Base-by-base conservation (phyloP, 1,284 basidiomycete genomes). In the Termitomyces sp. region DNA sequence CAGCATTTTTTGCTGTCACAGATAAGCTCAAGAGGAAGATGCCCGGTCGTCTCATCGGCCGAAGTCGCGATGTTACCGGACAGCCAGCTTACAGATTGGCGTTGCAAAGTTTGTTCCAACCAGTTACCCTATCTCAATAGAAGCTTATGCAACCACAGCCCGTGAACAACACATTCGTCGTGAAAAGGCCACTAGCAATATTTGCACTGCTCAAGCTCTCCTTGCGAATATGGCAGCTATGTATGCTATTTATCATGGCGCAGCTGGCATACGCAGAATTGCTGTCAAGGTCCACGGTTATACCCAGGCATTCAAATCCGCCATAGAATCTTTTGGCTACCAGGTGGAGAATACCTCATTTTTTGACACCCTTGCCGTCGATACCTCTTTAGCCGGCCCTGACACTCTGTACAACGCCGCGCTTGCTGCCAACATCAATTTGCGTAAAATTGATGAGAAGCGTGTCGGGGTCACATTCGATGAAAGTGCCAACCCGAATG, bases 221-320 rank as follows among this genome's bases (percentile, higher is more conserved):
- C 86, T 97, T 33, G 94, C 94, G 46, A 97, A 97, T 71, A 95
- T 96, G 88, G 91, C 94, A 13, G 91, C 93, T 38, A 96, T 97
- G 93, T 97, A 95, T 66, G 91, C 96, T 6, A 86, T 99, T 42
- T 98, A 97, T 70, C 97, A 99, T 66, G 96, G 96, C 18, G 92
- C 97, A 1, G 79, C 79, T 40, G 95, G 95, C 52, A 78, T 99
- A 28, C 77, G 79, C 58, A 83, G 83, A 50, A 98, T 98, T 60
- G 95, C 94, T 30, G 78, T 83, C 66, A 93, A 92, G 72, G 90
- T 97, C 19, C 93, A 98, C 69, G 80, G 84, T n/a, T 84, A 93
- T 62, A 90, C 96, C 0, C 84, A 86, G 54, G 77, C 94, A 52
- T 81, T 98, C 61, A 86, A 84, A 64, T 71, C 78, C 7, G 72